phyloP scores from a whole-genome alignment of 139 green algal species.

The Gonium pectorale region DNA sequence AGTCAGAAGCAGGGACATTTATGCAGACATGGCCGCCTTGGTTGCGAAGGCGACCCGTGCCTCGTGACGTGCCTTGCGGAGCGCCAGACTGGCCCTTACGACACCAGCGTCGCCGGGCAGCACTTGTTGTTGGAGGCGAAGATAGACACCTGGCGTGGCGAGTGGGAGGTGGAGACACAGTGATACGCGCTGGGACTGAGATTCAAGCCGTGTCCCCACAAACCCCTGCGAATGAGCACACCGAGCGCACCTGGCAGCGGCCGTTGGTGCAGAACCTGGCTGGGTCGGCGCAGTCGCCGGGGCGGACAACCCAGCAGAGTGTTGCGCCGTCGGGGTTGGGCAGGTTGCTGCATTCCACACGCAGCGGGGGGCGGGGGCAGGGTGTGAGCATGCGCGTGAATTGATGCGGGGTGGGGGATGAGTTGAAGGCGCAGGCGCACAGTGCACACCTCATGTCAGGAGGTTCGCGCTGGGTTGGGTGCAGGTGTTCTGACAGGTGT shows the following conservation, averaged over 20 bases:
- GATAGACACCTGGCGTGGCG: neutral
- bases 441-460: too few relatives aligned
- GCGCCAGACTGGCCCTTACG: neutral
- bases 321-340: neutral
- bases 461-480: too few relatives aligned
- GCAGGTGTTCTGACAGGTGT: neutral
- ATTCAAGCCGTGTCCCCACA: neutral
- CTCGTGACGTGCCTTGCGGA: too few relatives aligned
- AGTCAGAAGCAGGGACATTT: too few relatives aligned
- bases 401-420: too few relatives aligned
- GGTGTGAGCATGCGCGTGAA: neutral
- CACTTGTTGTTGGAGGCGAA: neutral
- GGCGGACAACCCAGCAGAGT: neutral
- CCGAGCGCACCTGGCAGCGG: neutral
- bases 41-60: too few relatives aligned
- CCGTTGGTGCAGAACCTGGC: neutral
- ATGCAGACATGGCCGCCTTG: too few relatives aligned
- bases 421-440: too few relatives aligned
- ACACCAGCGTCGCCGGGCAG: neutral
- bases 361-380: neutral
- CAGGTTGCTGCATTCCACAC: neutral
- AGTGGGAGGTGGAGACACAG: neutral
- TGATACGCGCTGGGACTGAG: neutral
- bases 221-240: neutral
- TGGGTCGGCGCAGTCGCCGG: neutral